Conservation (phyloP, 495 filamentous ascomycete genomes). For the Aspergillus ellipticus region DNA sequence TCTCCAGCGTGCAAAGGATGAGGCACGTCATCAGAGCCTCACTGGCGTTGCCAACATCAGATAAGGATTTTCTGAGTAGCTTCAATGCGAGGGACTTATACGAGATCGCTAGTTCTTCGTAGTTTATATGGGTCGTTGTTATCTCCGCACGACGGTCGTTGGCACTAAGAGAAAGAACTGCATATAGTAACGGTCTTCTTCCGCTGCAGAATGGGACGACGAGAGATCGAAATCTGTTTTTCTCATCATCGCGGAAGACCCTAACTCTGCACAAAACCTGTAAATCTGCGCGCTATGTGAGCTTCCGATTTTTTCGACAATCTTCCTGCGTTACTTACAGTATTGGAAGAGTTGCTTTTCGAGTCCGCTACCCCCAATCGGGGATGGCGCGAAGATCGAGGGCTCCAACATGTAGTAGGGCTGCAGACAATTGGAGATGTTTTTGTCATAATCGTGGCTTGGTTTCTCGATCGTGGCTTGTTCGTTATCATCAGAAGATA, state of each 20-base stretch:
- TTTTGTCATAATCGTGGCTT: too few relatives aligned
- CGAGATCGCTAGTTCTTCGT: neutral
- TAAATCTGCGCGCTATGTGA: neutral
- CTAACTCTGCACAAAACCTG: conserved; percentile 2
- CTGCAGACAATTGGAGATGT: neutral
- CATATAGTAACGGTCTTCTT: neutral
- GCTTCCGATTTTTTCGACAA: neutral
- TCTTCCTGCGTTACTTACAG: neutral
- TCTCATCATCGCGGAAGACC: neutral
- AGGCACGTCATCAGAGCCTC: conserved; percentile 7
- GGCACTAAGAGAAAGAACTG: conserved; percentile 4
- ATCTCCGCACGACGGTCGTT: conserved; percentile 6
- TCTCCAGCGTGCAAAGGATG: conserved; percentile 1
- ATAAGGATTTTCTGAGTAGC: neutral
- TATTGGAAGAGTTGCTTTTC: conserved; percentile 6
- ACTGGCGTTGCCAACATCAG: neutral
- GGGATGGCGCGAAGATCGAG: neutral
- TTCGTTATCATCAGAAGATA: neutral
- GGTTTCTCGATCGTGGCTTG: neutral
- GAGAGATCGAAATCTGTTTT: conserved; percentile 1
- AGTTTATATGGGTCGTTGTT: neutral
- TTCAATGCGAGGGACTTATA: neutral
- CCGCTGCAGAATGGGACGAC: conserved; percentile 1
- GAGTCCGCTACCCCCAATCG: neutral
- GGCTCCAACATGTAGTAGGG: neutral